Conservation (phyloP, 208 protist species). For the Lotmaria passim region DNA sequence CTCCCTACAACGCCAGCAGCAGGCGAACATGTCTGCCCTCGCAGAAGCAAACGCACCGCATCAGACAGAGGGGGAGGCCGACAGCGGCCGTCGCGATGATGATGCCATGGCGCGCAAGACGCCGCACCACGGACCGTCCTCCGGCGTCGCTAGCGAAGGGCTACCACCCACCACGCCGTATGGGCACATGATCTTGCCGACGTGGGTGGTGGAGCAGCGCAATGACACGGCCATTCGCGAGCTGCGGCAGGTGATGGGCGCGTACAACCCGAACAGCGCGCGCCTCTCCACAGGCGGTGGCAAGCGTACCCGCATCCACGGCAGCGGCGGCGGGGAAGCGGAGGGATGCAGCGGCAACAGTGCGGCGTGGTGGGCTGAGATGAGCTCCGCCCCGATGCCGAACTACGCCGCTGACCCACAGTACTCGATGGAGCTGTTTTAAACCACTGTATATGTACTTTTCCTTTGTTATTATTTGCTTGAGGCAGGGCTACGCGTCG, state of each 20-base stretch:
- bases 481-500: no score
- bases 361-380: conserved; percentile 85
- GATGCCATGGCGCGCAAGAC: conserved; percentile 29
- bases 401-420: conserved; percentile 83
- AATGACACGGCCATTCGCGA: conserved; percentile 89
- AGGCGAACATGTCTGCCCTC: conserved; percentile 35
- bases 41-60: conserved; percentile 18
- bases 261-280: conserved; percentile 67
- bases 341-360: conserved; percentile 34
- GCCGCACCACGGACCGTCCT: conserved; percentile 16
- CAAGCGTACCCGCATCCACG: conserved; percentile 44
- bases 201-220: conserved; percentile 89
- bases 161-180: conserved; percentile 68
- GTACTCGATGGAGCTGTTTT: conserved; percentile 93
- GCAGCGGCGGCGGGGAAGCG: conserved; percentile 39
- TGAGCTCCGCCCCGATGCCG: conserved; percentile 81
- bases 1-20: conserved; percentile 47
- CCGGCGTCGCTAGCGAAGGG: conserved; percentile 33
- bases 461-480: background rate
- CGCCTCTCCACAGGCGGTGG: conserved; percentile 46
- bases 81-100: conserved; percentile 1
- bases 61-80: conserved; percentile 2
- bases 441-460: conserved; percentile 18
- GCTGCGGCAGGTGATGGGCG: conserved; percentile 84
- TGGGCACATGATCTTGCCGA: conserved; percentile 76